These are phyloP conservation scores for Cladosporium sphaerospermum DNA, from an alignment of 2,329 filamentous ascomycete genomes.

Conservation along the genomic window DNA sequence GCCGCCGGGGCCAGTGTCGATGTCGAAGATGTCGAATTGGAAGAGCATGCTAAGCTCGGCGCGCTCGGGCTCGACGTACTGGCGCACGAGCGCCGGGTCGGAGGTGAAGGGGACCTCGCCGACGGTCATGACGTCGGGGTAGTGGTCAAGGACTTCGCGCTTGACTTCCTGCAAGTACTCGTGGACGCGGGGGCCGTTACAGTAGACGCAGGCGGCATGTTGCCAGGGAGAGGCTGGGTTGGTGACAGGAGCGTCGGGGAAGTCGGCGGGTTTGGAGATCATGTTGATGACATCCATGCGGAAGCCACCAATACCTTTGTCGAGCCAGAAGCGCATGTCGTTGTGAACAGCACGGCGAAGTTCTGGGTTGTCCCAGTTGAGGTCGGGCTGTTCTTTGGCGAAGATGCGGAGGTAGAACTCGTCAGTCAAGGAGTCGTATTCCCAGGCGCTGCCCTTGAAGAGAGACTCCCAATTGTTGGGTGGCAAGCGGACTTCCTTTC, in stretches of 20 bases:
- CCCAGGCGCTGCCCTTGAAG: conserved; percentile 56
- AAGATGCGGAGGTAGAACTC: conserved; percentile 77
- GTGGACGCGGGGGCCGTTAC: conserved; percentile 36
- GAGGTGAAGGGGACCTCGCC: conserved; percentile 44
- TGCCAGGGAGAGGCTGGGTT: conserved; percentile 14
- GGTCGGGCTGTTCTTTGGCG: conserved; percentile 67
- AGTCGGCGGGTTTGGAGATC: conserved; percentile 17
- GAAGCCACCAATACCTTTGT: conserved; percentile 55
- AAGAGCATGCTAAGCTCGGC: conserved; percentile 64
- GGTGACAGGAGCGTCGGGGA: conserved; percentile 16
- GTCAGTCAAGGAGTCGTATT: conserved; percentile 63
- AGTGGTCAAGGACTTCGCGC: conserved; percentile 32
- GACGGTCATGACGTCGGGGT: conserved; percentile 45
- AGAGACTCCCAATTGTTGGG: conserved; percentile 69
- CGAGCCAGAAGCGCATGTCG: conserved; percentile 65
- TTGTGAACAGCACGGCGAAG: conserved; percentile 65
- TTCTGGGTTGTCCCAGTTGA: conserved; percentile 73
- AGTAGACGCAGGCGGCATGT: conserved; percentile 14
- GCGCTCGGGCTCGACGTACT: conserved; percentile 45
- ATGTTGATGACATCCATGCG: conserved; percentile 27
- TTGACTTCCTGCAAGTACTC: conserved; percentile 42
- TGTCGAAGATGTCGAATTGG: conserved; percentile 56
- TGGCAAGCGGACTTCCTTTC: conserved; percentile 38
- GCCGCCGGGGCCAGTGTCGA: conserved; percentile 45
- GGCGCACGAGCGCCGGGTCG: conserved; percentile 43